Percentiles rank a stretch among this genome's conserved stretches.
These are phyloP conservation scores for Apiosordaria backusii DNA, from an alignment of 495 filamentous ascomycete species.

Conservation along the genomic window DNA sequence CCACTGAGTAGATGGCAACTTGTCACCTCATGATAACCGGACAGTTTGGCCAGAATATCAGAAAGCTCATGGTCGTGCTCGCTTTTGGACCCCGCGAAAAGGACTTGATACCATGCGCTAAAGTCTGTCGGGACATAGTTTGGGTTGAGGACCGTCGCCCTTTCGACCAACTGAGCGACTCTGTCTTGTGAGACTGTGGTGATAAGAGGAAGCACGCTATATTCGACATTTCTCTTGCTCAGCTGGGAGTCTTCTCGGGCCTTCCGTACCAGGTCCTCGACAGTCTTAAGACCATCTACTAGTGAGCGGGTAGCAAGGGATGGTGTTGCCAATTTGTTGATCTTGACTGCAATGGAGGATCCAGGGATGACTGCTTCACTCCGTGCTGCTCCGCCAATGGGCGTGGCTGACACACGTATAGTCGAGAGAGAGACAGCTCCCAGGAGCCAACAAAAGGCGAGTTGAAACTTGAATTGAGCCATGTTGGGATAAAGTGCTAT, in stretches of 20 bases:
- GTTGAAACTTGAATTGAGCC: not conserved
- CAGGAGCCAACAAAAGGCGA: not conserved
- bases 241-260: not conserved
- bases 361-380: not conserved
- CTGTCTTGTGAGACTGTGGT: not conserved
- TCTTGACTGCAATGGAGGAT: not conserved
- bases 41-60: not conserved
- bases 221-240: not conserved
- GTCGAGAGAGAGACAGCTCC: not conserved
- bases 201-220: not conserved
- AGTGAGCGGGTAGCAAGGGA: not conserved
- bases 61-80: not conserved
- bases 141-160: not conserved
- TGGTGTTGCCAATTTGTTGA: not conserved
- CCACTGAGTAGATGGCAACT: slow-evolving; percentile 1
- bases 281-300: not conserved
- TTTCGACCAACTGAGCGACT: not conserved
- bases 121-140: not conserved
- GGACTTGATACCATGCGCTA: not conserved
- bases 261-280: not conserved
- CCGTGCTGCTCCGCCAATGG: not conserved
- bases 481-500: not conserved
- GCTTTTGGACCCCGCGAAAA: not conserved
- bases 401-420: not conserved
- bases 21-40: not conserved